These are phyloP conservation scores for Berkeleyomyces basicola DNA, from an alignment of 2,329 filamentous ascomycete species.

Conservation along the genomic window DNA sequence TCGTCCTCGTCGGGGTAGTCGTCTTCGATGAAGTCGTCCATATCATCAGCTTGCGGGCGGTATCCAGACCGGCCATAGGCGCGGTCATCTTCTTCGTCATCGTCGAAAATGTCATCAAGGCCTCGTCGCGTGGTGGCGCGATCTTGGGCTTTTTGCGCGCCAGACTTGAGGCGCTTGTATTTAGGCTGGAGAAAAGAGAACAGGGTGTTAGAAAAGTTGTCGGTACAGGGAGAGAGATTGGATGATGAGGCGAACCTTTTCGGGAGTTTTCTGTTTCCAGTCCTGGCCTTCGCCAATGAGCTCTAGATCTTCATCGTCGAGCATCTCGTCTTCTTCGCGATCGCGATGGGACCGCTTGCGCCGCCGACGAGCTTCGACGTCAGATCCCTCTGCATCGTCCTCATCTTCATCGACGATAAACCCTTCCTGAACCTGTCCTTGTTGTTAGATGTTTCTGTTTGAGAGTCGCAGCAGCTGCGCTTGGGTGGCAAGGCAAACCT, in stretches of 20 bases:
- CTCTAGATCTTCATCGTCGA: conserved; percentile 93
- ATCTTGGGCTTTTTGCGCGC: conserved; percentile 60
- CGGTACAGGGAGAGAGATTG: neutral
- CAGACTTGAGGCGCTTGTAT: conserved; percentile 91
- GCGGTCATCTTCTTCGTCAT: conserved; percentile 57
- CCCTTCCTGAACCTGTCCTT: conserved; percentile 62
- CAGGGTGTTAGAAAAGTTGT: neutral
- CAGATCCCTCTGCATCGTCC: conserved; percentile 50
- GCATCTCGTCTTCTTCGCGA: conserved; percentile 68
- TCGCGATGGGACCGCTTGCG: conserved; percentile 63
- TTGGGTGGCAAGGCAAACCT: conserved; percentile 29
- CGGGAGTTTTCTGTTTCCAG: conserved; percentile 46
- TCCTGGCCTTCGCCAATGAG: conserved; percentile 63
- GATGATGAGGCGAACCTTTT: conserved; percentile 43
- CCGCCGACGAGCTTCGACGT: conserved; percentile 41
- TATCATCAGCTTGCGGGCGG: conserved; percentile 55
- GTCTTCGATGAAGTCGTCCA: conserved; percentile 94
- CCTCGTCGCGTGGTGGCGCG: conserved; percentile 49
- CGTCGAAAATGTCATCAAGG: conserved; percentile 85
- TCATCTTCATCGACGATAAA: conserved; percentile 93
- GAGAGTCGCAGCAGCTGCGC: neutral
- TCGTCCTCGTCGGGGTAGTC: conserved; percentile 73
- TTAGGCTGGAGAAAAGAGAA: conserved; percentile 43
- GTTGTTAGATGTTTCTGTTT: conserved; percentile 2
- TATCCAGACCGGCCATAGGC: conserved; percentile 33